Conservation (phyloP, 2,329 filamentous ascomycete genomes). For the Fusarium sp. region DNA sequence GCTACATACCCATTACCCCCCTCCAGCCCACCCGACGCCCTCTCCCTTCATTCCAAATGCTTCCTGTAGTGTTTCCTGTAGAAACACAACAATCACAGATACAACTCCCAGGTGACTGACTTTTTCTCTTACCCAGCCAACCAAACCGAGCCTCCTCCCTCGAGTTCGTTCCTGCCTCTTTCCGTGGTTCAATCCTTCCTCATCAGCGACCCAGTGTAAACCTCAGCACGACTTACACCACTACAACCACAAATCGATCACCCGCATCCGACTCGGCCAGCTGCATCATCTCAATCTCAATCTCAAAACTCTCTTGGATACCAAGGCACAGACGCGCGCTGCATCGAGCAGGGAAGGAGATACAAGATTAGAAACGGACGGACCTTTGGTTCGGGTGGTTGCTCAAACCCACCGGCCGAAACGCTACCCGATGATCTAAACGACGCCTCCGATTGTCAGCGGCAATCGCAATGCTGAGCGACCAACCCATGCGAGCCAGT, state of each 20-base stretch:
- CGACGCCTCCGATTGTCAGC: conserved; percentile 37
- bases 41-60: conserved; percentile 47
- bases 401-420: conserved; percentile 34
- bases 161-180: conserved; percentile 19
- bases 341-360: conserved; percentile 6
- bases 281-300: conserved; percentile 9
- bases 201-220: conserved; percentile 9
- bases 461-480: conserved; percentile 54
- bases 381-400: conserved; percentile 38
- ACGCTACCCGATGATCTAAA: conserved; percentile 48
- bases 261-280: conserved; percentile 4
- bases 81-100: conserved; percentile 34
- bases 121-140: conserved; percentile 36
- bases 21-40: conserved; percentile 28
- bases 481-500: conserved; percentile 66
- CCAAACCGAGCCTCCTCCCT: conserved; percentile 32
- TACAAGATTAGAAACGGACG: conserved; percentile 14
- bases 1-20: conserved; percentile 17
- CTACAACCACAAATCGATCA: neutral
- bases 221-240: conserved; percentile 36
- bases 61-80: conserved; percentile 38
- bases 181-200: conserved; percentile 23
- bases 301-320: conserved; percentile 40
- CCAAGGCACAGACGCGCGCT: conserved; percentile 1
- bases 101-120: conserved; percentile 36